A percentile compares a stretch with the other conserved stretches of the same genome.
Evolutionary conservation across 1,139 yeast species (phyloP).

Genomic region (Kluyveromyces sp.): DNA sequence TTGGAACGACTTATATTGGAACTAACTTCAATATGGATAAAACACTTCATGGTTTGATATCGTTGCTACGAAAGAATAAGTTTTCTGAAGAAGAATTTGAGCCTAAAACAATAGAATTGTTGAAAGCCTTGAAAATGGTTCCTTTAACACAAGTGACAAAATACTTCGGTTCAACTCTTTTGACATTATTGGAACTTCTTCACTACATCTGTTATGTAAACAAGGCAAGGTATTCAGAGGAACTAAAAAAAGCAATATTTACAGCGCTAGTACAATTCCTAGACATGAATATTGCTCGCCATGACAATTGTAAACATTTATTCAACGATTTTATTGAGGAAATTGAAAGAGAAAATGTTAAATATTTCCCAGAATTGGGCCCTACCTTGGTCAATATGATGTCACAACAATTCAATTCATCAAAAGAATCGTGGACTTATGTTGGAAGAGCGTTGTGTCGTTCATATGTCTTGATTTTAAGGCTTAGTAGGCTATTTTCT

Average conservation of each 20-base stretch:
- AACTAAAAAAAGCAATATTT: slow-evolving; percentile 33
- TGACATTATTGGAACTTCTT: slow-evolving; percentile 15
- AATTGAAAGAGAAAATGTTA: slow-evolving; percentile 5
- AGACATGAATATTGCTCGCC: slow-evolving; percentile 59
- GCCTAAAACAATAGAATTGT: slow-evolving; percentile 9
- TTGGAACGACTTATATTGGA: slow-evolving; percentile 65
- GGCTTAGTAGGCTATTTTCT: slow-evolving; percentile 31
- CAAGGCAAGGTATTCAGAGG: slow-evolving; percentile 7
- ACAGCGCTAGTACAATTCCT: slow-evolving; percentile 52
- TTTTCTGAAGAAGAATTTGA: slow-evolving; percentile 9
- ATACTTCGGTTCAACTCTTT: slow-evolving; percentile 17
- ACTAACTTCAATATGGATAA: slow-evolving; percentile 55
- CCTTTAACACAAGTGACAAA: slow-evolving; percentile 13
- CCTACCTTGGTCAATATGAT: slow-evolving; percentile 41
- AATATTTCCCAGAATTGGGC: slow-evolving; percentile 41
- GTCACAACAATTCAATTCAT: slow-evolving; percentile 41
- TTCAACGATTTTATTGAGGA: slow-evolving; percentile 41
- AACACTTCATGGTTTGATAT: slow-evolving; percentile 50
- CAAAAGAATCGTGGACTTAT: slow-evolving; percentile 52
- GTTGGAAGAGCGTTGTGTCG: slow-evolving; percentile 60
- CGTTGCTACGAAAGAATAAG: slow-evolving; percentile 34
- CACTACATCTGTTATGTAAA: slow-evolving; percentile 9
- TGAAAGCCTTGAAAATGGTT: slow-evolving; percentile 13
- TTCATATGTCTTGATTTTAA: slow-evolving; percentile 44
- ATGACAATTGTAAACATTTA: slow-evolving; percentile 52